These are phyloP conservation scores for Puccinia triticina DNA, from an alignment of 1,284 basidiomycete species.

Conservation along the genomic window DNA sequence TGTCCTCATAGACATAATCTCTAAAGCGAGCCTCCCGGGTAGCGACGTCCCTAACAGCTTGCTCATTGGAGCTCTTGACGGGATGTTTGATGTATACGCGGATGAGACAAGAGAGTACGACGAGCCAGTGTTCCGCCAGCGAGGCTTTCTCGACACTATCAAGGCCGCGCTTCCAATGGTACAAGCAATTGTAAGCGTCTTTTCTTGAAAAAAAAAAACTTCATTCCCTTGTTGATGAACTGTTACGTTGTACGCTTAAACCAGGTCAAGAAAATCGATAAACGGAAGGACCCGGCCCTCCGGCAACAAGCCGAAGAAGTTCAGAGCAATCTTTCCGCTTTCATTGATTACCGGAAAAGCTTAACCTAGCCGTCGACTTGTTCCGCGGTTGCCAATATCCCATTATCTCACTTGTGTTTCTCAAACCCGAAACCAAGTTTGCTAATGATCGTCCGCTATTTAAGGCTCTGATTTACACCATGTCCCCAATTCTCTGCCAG, in stretches of 20 bases:
- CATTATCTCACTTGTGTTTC: too few species aligned
- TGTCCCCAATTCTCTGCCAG: too few species aligned
- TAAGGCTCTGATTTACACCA: too few species aligned
- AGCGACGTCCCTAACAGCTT: constrained; percentile 4
- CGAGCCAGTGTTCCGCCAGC: constrained; percentile 28
- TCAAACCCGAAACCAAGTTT: too few species aligned
- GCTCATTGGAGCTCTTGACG: constrained; percentile 34
- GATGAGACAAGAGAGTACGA: constrained; percentile 36
- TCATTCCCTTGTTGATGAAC: neutral
- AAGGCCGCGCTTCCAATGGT: neutral
- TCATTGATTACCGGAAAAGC: constrained; percentile 38
- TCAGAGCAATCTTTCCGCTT: constrained; percentile 24
- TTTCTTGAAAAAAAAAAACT: neutral
- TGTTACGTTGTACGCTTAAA: neutral
- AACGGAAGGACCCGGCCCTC: constrained; percentile 25
- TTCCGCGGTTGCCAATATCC: too few species aligned
- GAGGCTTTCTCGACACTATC: constrained; percentile 11
- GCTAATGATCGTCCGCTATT: too few species aligned
- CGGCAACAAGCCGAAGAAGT: constrained; percentile 28
- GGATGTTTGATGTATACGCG: constrained; percentile 39
- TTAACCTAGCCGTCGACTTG: neutral
- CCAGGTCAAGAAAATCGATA: constrained; percentile 49
- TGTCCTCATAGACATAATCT: constrained; percentile 30
- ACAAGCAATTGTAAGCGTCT: constrained; percentile 22
- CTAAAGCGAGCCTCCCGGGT: neutral